A percentile compares a stretch with the other conserved stretches of the same genome.
Conservation (phyloP, 345 rosid genomes). For the Linum tenue region DNA sequence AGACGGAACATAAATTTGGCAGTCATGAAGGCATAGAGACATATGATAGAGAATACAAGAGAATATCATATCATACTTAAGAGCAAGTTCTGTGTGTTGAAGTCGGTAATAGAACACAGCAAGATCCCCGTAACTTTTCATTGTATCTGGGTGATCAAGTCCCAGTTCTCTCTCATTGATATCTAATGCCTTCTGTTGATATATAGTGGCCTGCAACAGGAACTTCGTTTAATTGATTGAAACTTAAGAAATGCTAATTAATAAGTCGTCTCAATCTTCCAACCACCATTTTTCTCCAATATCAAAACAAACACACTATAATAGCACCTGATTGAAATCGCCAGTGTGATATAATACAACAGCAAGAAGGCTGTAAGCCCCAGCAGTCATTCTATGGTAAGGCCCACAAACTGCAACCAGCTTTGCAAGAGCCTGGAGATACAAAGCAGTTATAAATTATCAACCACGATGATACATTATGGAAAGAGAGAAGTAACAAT, state of each 20-base stretch:
- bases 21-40: too few species aligned
- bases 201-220: conserved; percentile 74
- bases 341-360: conserved; percentile 97
- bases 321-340: conserved; percentile 88
- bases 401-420: conserved; percentile 98
- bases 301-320: conserved; percentile 10
- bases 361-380: conserved; percentile 99
- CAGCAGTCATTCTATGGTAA: conserved; percentile 97
- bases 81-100: conserved; percentile 95
- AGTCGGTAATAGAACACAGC: conserved; percentile 99
- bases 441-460: conserved; percentile 14
- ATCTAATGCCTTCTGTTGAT: conserved; percentile 98
- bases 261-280: neutral
- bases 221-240: conserved; percentile 13
- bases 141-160: conserved; percentile 97
- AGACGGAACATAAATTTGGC: conserved; percentile 5
- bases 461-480: neutral
- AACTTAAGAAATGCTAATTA: conserved; percentile 4
- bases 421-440: conserved; percentile 79
- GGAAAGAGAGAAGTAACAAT: neutral
- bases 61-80: conserved; percentile 54
- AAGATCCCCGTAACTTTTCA: conserved; percentile 99
- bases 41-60: neutral
- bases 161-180: conserved; percentile 99
- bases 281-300: neutral